Conservation (phyloP, 345 rosid genomes). For the Ceriops decandra region DNA sequence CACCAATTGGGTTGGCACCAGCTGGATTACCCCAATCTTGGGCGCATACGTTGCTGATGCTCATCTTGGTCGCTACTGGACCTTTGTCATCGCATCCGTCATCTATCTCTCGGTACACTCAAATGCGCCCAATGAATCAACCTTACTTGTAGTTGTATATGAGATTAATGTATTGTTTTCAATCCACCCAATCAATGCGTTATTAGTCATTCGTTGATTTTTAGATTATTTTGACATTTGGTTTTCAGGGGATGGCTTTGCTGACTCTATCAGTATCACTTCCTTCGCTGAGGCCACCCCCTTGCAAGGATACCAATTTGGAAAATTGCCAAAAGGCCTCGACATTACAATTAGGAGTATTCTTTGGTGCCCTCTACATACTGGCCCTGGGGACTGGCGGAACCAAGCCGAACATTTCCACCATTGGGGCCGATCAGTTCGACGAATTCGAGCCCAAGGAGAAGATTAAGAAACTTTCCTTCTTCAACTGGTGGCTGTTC, state of each 20-base stretch:
- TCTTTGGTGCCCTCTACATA: conserved; percentile 70
- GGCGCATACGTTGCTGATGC: conserved; percentile 94
- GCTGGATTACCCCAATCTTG: conserved; percentile 72
- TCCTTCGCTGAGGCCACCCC: conserved; percentile 60
- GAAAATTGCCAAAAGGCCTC: conserved; percentile 56
- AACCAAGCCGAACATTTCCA: conserved; percentile 90
- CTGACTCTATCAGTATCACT: conserved; percentile 70
- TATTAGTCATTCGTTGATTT: too few relatives aligned
- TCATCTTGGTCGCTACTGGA: conserved; percentile 82
- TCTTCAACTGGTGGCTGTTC: conserved; percentile 99
- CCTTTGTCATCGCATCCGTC: conserved; percentile 46
- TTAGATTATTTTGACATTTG: too few relatives aligned
- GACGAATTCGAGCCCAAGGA: conserved; percentile 77
- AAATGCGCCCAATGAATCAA: background rate
- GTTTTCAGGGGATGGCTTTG: conserved; percentile 64
- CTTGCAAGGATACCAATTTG: conserved; percentile 31
- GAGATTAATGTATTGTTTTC: too few relatives aligned
- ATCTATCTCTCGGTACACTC: conserved; percentile 54
- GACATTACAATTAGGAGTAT: conserved; percentile 50
- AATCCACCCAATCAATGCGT: too few relatives aligned
- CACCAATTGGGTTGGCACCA: conserved; percentile 91
- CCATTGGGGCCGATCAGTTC: conserved; percentile 89
- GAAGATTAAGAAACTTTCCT: conserved; percentile 70
- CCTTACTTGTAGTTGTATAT: too few relatives aligned
- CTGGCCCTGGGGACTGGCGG: conserved; percentile 83